These are phyloP conservation scores for Pseudozyma pruni DNA, from an alignment of 1,284 basidiomycete species.

Conservation along the genomic window DNA sequence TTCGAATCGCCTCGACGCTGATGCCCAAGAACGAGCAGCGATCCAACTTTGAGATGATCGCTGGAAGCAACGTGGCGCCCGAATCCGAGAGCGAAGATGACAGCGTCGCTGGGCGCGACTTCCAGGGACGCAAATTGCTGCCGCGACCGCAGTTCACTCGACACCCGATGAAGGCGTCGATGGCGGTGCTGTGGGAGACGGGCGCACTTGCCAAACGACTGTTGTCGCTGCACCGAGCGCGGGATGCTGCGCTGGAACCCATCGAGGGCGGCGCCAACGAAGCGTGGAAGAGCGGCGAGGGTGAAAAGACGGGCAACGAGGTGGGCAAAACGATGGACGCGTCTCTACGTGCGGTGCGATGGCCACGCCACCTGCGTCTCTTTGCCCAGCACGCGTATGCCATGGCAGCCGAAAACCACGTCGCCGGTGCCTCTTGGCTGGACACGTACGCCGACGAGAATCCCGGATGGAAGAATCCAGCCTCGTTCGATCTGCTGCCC, in stretches of 20 bases:
- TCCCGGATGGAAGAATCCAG: slow-evolving; percentile 41
- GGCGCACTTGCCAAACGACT: slow-evolving; percentile 34
- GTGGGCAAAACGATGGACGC: slow-evolving; percentile 50
- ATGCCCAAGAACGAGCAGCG: slow-evolving; percentile 42
- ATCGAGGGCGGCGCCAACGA: slow-evolving; percentile 21
- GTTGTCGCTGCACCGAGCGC: slow-evolving; percentile 32
- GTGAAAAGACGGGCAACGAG: slow-evolving; percentile 51
- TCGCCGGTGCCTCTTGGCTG: slow-evolving; percentile 37
- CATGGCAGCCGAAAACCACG: slow-evolving; percentile 53
- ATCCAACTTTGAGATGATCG: slow-evolving; percentile 51
- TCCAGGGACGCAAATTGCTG: slow-evolving; percentile 36
- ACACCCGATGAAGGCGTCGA: slow-evolving; percentile 49
- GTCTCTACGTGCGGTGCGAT: slow-evolving; percentile 49
- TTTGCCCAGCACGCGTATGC: slow-evolving; percentile 56
- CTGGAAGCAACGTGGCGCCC: slow-evolving; percentile 21
- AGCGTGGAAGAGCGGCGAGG: slow-evolving; percentile 18
- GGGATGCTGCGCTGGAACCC: slow-evolving; percentile 40
- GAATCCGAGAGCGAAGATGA: slow-evolving; percentile 49
- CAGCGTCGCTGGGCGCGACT: slow-evolving; percentile 28
- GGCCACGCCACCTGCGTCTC: slow-evolving; percentile 52
- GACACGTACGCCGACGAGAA: slow-evolving; percentile 34
- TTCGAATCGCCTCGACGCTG: slow-evolving; percentile 47
- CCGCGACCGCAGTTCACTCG: slow-evolving; percentile 45
- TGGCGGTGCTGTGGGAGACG: slow-evolving; percentile 48
- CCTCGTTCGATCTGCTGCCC: slow-evolving; percentile 38